These are phyloP conservation scores for Leishmania major DNA, from an alignment of 208 protist genomes.

Conservation along the genomic window DNA sequence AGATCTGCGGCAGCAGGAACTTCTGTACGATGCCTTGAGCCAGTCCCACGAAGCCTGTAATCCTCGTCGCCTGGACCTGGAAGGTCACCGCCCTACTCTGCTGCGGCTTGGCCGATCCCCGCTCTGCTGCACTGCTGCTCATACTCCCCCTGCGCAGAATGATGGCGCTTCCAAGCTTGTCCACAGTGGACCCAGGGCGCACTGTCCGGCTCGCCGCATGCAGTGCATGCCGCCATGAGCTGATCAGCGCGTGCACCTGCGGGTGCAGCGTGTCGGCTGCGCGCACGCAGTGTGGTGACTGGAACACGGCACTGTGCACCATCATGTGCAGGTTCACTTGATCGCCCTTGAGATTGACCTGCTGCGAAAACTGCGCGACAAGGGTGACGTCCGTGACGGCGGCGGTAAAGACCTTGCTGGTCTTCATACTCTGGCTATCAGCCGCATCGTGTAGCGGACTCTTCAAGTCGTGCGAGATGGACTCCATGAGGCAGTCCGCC, in stretches of 20 bases:
- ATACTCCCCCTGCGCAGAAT: neutral
- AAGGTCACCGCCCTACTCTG: conserved; percentile 38
- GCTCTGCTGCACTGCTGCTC: neutral
- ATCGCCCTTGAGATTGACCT: conserved; percentile 46
- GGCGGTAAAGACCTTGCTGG: conserved; percentile 35
- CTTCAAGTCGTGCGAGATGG: conserved; percentile 1
- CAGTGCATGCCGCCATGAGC: conserved; percentile 53
- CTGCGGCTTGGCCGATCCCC: neutral
- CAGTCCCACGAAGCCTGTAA: conserved; percentile 54
- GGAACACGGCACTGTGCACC: conserved; percentile 44
- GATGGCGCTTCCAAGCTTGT: neutral
- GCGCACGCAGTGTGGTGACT: conserved; percentile 59
- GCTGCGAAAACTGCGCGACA: conserved; percentile 45
- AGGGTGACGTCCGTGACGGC: conserved; percentile 34
- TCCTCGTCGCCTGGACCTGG: conserved; percentile 56
- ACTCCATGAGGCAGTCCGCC: conserved; percentile 56
- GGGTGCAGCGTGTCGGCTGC: conserved; percentile 68
- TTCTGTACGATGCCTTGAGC: conserved; percentile 55
- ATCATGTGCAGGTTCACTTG: conserved; percentile 71
- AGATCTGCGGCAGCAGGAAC: conserved; percentile 66
- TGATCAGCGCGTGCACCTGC: conserved; percentile 68
- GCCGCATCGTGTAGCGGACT: neutral
- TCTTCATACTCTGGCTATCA: conserved; percentile 4
- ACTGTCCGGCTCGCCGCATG: conserved; percentile 17
- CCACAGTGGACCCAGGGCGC: conserved; percentile 1